Conservation (phyloP, 2,329 filamentous ascomycete species). For the Clarireedia monteithiana region DNA sequence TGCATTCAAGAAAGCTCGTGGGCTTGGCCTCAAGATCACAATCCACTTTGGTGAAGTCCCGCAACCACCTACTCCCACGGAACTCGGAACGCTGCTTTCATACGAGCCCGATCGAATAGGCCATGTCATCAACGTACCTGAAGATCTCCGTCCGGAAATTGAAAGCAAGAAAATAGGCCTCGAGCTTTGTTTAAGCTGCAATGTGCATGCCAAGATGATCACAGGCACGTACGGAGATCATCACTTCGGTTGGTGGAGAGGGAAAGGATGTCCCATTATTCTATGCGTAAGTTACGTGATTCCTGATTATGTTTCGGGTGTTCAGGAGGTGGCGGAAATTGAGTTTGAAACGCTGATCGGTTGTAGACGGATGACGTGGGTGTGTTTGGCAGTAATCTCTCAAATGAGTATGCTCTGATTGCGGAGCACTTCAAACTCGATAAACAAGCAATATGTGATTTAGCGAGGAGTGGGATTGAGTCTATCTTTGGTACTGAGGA, state of each 20-base stretch:
- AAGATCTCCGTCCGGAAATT: slow-evolving; percentile 36
- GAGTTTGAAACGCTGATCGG: background rate
- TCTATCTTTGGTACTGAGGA: slow-evolving; percentile 58
- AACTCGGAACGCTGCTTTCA: slow-evolving; percentile 55
- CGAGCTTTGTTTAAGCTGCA: slow-evolving; percentile 74
- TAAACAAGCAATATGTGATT: slow-evolving; percentile 37
- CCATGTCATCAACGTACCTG: slow-evolving; percentile 69
- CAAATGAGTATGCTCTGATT: slow-evolving; percentile 69
- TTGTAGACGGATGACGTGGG: slow-evolving; percentile 74
- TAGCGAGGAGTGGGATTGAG: slow-evolving; percentile 55
- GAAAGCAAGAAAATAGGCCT: slow-evolving; percentile 44
- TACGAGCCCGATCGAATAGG: slow-evolving; percentile 64
- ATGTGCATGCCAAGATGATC: slow-evolving; percentile 69
- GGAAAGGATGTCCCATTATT: slow-evolving; percentile 51
- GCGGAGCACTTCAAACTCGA: slow-evolving; percentile 59
- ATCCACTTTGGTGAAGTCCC: slow-evolving; percentile 71
- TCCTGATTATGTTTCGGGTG: background rate
- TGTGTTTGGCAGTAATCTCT: slow-evolving; percentile 68
- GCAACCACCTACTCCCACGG: slow-evolving; percentile 45
- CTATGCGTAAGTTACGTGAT: slow-evolving; percentile 51
- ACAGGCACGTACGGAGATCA: slow-evolving; percentile 57
- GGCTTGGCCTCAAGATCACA: slow-evolving; percentile 53
- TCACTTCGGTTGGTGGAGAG: slow-evolving; percentile 70
- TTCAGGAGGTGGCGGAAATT: background rate
- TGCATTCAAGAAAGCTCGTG: slow-evolving; percentile 50